Base-by-base conservation (phyloP, 2,329 filamentous ascomycete species). In the Trichoderma sp. region DNA sequence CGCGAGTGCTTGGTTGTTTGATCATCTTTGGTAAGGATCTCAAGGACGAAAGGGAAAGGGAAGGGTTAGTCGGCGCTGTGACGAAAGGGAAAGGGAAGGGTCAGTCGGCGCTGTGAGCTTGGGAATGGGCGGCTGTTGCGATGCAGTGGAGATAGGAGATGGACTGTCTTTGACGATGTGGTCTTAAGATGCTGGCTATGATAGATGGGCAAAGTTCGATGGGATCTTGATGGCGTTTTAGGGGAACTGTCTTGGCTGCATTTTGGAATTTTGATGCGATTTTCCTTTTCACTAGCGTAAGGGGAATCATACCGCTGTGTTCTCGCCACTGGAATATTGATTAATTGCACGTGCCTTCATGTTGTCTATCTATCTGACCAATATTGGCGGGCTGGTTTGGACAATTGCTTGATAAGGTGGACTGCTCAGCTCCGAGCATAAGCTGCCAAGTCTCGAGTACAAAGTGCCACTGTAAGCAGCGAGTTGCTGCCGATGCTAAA, bases 181-280 rank as follows among this genome's bases (percentile, higher is more conserved):
- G 13, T 11, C 62, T 20, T 1, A n/a, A 59, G 47, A 9, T 23
- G 34, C 13, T 15, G 15, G 6, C 30, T 62, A 12, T 13, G 39
- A 57, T 30, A 53, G 15, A 53, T 20, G 26, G 39, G 47, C 67
- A 53, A 53, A 0, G 7, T 53, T 6, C 5, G 3, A 20, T 23
- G 3, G 5, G 20, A 36, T 53, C 39, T 62, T n/a, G 66, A 62
- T 62, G 57, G 67, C 67, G 67, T 69, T 68, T 62, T 23, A 23
- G 39, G 66, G 57, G 50, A 47, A 58, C 11, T 39, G 53, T 28
- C 36, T 20, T 30, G 11, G 32, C 36, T 26, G 34, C 26, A 59
- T 20, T 67, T 57, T 55, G 53, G 20, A 32, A 20, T 13, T 50
- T 7, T 53, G 47, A 53, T 53, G 47, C 20, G 47, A 53, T 53